Evolutionary conservation across 1,284 basidiomycete genomes (phyloP).

Genomic region (Ceratobasidium sp.): DNA sequence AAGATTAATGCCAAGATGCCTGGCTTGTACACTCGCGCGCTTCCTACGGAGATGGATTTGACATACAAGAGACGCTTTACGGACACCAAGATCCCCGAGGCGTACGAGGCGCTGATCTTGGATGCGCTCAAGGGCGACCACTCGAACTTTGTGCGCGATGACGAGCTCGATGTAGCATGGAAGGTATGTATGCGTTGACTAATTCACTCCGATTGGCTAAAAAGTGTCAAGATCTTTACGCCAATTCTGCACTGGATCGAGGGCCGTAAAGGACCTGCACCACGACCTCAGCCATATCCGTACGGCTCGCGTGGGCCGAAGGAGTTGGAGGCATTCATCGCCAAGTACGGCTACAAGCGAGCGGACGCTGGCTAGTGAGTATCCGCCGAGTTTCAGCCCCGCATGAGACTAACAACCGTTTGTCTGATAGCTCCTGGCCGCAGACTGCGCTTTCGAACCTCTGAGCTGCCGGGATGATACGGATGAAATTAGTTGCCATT

Average conservation of each 20-base stretch:
- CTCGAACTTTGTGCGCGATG: constrained; percentile 94
- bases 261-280: constrained; percentile 69
- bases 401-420: constrained; percentile 7
- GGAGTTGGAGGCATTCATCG: constrained; percentile 82
- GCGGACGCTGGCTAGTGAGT: constrained; percentile 80
- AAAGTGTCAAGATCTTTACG: constrained; percentile 82
- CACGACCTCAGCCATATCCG: constrained; percentile 83
- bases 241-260: constrained; percentile 96
- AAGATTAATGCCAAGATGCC: constrained; percentile 96
- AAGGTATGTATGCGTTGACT: constrained; percentile 69
- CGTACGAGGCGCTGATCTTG: constrained; percentile 92
- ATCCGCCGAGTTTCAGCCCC: constrained; percentile 15
- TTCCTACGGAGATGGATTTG: constrained; percentile 96
- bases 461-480: constrained; percentile 44
- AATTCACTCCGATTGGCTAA: not conserved
- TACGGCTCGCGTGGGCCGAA: constrained; percentile 96
- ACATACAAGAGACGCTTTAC: constrained; percentile 95
- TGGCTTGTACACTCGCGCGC: constrained; percentile 87
- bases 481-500: constrained; percentile 27
- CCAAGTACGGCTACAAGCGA: constrained; percentile 84
- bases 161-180: constrained; percentile 96
- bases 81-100: constrained; percentile 91
- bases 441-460: constrained; percentile 55
- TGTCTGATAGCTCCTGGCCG: constrained; percentile 57
- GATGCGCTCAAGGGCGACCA: constrained; percentile 91